Conservation (phyloP, 2,329 filamentous ascomycete species). For the Ceratocystis cacaofunesta region DNA sequence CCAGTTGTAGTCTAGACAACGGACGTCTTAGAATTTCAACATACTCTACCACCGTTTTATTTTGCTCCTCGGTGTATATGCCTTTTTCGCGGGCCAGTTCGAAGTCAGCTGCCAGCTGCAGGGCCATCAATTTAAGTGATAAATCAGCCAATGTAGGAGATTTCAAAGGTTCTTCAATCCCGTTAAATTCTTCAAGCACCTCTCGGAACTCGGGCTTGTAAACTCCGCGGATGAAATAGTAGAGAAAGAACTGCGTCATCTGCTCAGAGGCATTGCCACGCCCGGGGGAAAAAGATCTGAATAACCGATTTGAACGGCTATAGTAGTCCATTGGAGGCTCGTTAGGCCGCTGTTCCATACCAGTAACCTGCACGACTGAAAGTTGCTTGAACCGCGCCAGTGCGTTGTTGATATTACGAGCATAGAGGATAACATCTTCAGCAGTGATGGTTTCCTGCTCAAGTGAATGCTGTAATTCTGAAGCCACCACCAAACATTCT, state of each 20-base stretch:
- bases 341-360: constrained; percentile 15
- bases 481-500: constrained; percentile 2
- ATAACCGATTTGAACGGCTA: constrained; percentile 25
- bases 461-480: constrained; percentile 6
- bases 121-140: constrained; percentile 36
- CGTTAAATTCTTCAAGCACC: constrained; percentile 26
- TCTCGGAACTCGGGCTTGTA: constrained; percentile 31
- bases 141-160: constrained; percentile 27
- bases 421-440: neutral
- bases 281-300: constrained; percentile 26
- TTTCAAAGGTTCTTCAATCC: neutral
- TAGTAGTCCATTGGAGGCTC: constrained; percentile 20
- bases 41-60: constrained; percentile 8
- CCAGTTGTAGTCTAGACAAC: constrained; percentile 25
- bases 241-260: constrained; percentile 22
- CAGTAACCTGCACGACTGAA: constrained; percentile 13
- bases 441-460: neutral
- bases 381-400: constrained; percentile 16
- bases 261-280: constrained; percentile 27
- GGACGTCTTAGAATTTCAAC: constrained; percentile 13
- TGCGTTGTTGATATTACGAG: neutral
- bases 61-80: constrained; percentile 26
- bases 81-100: constrained; percentile 37
- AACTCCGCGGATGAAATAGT: constrained; percentile 30
- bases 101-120: constrained; percentile 42